Percentiles rank a stretch among this genome's conserved stretches.
Conservation (phyloP, 192 early-diverging fungal species). For the Rhizophagus clarus region DNA sequence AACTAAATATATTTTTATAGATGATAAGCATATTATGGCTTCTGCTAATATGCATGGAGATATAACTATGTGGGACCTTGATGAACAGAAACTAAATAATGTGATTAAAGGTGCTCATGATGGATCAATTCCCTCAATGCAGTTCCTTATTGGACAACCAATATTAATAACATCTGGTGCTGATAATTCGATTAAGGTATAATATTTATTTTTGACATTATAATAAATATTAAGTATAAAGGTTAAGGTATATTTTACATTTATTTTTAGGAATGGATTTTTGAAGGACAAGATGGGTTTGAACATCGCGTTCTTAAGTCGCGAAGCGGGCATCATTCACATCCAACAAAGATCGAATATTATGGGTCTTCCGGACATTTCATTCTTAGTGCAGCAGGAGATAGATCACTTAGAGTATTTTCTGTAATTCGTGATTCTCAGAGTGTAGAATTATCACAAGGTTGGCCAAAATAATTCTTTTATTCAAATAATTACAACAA, state of each 20-base stretch:
- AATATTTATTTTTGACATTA: not conserved
- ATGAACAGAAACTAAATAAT: constrained; percentile 70
- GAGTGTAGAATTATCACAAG: constrained; percentile 86
- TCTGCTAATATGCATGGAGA: constrained; percentile 86
- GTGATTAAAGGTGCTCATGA: constrained; percentile 88
- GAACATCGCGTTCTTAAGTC: constrained; percentile 79
- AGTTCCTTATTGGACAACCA: constrained; percentile 85
- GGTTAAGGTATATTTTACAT: not conserved
- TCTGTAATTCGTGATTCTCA: constrained; percentile 84
- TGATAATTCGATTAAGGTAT: constrained; percentile 90
- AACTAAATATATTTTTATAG: constrained; percentile 40
- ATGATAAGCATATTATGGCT: constrained; percentile 87
- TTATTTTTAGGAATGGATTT: constrained; percentile 83
- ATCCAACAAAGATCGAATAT: constrained; percentile 80
- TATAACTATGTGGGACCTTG: constrained; percentile 91
- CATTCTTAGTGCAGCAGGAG: constrained; percentile 82
- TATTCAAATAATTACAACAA: too few relatives aligned
- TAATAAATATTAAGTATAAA: not conserved
- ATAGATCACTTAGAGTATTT: constrained; percentile 82
- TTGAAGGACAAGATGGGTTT: constrained; percentile 79
- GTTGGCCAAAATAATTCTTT: not conserved
- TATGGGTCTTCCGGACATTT: constrained; percentile 72
- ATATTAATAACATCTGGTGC: constrained; percentile 83
- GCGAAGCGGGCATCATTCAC: constrained; percentile 83
- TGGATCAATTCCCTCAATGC: constrained; percentile 69